Base-by-base conservation (phyloP, 1,284 basidiomycete species). In the Boletus smithii region DNA sequence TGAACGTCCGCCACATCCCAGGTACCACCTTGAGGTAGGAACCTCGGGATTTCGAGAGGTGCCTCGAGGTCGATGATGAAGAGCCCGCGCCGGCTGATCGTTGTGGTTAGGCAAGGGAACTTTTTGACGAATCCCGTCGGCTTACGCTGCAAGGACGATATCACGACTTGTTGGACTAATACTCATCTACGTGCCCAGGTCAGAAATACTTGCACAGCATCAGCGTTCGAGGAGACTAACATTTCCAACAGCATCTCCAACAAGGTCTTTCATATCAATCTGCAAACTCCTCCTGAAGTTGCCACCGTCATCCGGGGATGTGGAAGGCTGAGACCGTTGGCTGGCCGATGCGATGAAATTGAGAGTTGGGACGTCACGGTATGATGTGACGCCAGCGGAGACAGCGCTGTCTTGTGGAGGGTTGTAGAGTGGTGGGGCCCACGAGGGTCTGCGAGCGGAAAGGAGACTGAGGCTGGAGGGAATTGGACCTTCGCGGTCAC, bases 1-100 rank as follows among this genome's bases (percentile, higher is more conserved):
- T 99, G 95, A 3, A 95, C 85, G 56, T 88, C 95, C 6, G 95
- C 95, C 4, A 97, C 93, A 60, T 97, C 92, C 92, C 95, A 98
- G 8, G 90, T 92, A 3, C 94, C 94, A 10, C 92, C 90, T 68
- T 99, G 94, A 3, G 95, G 94, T 9, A 98, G 77, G 61, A 92
- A 97, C 36, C 95, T 81, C 13, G 97, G 95, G 1, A 93, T 79
- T 51, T 90, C 84, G 30, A 91, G 77, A 0, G 93, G 90, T 22
- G 89, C 82, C 51, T 94, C 87, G 8, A 99, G 75, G 69, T 98
- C 95, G 55, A 99, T 88, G 52, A 99, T 94, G 67, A 92, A 98
- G n/a, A 99, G 76, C 0, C 95, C 95, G 55, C 92, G 88, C 8
- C 95, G 83, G 13, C 87, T 90, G 57, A 43, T 38, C 20, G 51